Percentiles rank a stretch among this genome's conserved stretches.
These are phyloP conservation scores for Isatis lusitanica DNA, from an alignment of 441 rosid species.

Conservation along the genomic window DNA sequence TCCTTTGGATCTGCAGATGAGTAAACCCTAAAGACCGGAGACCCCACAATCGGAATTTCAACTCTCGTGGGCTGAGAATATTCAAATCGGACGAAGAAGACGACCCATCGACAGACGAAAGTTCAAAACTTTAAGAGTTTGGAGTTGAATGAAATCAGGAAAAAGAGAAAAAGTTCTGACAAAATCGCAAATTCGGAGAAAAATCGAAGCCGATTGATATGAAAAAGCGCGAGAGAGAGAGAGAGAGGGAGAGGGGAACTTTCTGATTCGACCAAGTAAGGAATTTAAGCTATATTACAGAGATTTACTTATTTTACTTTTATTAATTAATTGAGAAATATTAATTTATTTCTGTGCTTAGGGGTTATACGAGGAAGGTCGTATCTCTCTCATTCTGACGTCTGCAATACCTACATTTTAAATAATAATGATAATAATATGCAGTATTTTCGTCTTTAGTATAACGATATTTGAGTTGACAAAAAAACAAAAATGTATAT, in stretches of 20 bases:
- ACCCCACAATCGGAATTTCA: background rate
- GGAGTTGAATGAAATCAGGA: background rate
- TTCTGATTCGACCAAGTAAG: slow-evolving; percentile 4
- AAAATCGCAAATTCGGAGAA: background rate
- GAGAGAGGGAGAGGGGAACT: background rate
- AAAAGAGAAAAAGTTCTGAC: background rate
- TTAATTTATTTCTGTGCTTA: background rate
- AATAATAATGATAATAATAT: background rate
- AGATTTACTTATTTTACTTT: background rate
- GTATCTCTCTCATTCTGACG: slow-evolving; percentile 16
- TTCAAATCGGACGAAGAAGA: slow-evolving; percentile 31
- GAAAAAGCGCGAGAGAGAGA: background rate
- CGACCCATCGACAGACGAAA: background rate
- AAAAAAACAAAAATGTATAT: background rate
- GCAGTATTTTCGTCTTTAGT: background rate
- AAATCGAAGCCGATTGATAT: slow-evolving; percentile 24
- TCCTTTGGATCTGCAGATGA: slow-evolving; percentile 12
- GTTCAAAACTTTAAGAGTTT: background rate
- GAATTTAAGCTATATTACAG: background rate
- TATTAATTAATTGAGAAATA: background rate
- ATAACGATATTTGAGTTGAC: background rate
- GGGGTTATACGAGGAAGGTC: slow-evolving; percentile 38
- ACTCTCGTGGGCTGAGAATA: slow-evolving; percentile 28
- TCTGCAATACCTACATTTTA: background rate
- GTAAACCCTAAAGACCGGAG: slow-evolving; percentile 16